A percentile compares a stretch with the other conserved stretches of the same genome.
These are phyloP conservation scores for Boletus reticuloceps DNA, from an alignment of 768 basidiomycete genomes.

Conservation along the genomic window DNA sequence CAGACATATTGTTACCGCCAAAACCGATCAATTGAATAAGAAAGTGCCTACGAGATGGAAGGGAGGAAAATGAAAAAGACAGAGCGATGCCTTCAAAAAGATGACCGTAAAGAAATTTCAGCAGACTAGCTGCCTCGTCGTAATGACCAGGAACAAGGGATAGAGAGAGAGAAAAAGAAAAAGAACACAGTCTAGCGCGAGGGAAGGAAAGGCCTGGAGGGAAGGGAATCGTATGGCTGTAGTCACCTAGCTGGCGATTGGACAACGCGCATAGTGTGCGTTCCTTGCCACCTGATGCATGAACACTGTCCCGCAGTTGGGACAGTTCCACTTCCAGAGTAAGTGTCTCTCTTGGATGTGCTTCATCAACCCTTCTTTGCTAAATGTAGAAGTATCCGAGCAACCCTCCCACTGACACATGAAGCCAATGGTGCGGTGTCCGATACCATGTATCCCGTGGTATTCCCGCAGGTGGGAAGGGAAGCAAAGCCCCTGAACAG, in stretches of 20 bases:
- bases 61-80: background rate
- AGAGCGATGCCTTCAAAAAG: background rate
- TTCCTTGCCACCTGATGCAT: constrained; percentile 14
- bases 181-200: background rate
- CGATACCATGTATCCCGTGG: constrained; percentile 17
- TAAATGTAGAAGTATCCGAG: constrained; percentile 14
- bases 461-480: constrained; percentile 16
- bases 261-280: constrained; percentile 15
- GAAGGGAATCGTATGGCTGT: background rate
- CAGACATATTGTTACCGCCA: background rate
- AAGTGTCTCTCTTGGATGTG: constrained; percentile 28
- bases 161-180: background rate
- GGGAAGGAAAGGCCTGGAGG: background rate
- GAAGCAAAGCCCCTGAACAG: constrained; percentile 18
- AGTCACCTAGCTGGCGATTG: constrained; percentile 1
- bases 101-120: background rate
- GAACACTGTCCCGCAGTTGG: constrained; percentile 22
- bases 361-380: constrained; percentile 19
- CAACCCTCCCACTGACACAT: constrained; percentile 26
- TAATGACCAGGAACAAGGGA: background rate
- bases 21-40: constrained; percentile 2
- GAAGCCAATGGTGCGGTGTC: constrained; percentile 8
- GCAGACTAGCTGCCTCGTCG: constrained; percentile 7
- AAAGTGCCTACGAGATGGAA: background rate
- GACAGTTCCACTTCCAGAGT: constrained; percentile 25